A percentile compares a stretch with the other conserved stretches of the same genome.
Evolutionary conservation across 805 yeast genomes (phyloP).

Genomic region (Teunomyces gatunensis): DNA sequence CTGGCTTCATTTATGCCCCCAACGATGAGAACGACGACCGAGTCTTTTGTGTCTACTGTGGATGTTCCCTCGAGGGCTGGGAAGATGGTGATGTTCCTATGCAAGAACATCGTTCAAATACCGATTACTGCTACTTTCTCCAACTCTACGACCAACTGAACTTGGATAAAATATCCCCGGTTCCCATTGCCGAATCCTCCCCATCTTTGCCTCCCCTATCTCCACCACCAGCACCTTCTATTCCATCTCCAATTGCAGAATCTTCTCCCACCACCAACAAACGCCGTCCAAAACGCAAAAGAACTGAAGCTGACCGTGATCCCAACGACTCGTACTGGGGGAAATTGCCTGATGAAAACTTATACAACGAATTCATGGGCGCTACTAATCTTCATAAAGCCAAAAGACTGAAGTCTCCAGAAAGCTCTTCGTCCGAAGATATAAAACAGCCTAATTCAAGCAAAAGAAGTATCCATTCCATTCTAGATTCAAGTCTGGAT

Average conservation of each 20-base stretch:
- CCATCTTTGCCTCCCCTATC: not conserved
- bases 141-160: not conserved
- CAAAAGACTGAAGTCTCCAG: not conserved
- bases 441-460: not conserved
- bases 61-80: slow-evolving; percentile 47
- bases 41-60: slow-evolving; percentile 31
- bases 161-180: not conserved
- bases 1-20: slow-evolving; percentile 43
- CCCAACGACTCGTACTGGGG: slow-evolving; percentile 24
- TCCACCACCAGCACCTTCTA: not conserved
- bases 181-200: not conserved
- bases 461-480: not conserved
- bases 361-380: slow-evolving; percentile 13
- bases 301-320: slow-evolving; percentile 8
- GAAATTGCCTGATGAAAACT: slow-evolving; percentile 19
- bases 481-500: slow-evolving; percentile 1
- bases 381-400: slow-evolving; percentile 5
- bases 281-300: not conserved
- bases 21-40: slow-evolving; percentile 28
- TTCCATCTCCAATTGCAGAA: not conserved
- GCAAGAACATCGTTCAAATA: slow-evolving; percentile 46
- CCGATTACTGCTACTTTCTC: slow-evolving; percentile 10
- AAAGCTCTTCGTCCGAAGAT: not conserved
- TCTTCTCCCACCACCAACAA: not conserved
- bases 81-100: slow-evolving; percentile 61